Percentiles rank a stretch among this genome's conserved stretches.
Evolutionary conservation across 257 asterid genomes (phyloP).

Genomic region (Mentha longifolia): DNA sequence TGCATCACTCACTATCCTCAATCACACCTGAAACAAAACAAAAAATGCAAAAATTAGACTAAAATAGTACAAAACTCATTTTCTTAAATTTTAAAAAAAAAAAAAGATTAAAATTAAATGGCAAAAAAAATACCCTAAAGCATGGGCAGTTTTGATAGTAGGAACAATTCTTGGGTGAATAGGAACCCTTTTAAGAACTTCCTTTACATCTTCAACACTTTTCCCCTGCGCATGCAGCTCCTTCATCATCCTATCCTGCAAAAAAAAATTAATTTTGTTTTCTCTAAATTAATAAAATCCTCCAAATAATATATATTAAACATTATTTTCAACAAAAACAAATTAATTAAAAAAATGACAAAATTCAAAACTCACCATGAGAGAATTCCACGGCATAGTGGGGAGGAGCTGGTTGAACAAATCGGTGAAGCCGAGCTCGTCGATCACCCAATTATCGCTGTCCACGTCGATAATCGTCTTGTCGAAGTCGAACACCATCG

Average conservation of each 20-base stretch:
- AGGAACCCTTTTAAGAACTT: constrained; percentile 51
- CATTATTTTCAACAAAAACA: no score
- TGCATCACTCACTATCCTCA: constrained; percentile 92
- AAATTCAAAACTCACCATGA: constrained; percentile 41
- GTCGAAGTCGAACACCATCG: constrained; percentile 59
- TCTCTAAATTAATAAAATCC: constrained; percentile 6
- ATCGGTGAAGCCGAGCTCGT: constrained; percentile 56
- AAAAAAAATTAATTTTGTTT: no score
- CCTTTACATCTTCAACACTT: constrained; percentile 50
- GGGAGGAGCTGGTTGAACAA: constrained; percentile 56
- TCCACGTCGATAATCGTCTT: constrained; percentile 58
- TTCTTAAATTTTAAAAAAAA: not conserved
- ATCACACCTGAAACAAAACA: constrained; percentile 63
- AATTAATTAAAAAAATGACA: no score
- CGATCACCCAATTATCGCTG: constrained; percentile 67
- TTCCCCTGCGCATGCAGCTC: constrained; percentile 62
- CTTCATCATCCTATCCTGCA: constrained; percentile 67
- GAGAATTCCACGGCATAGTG: constrained; percentile 61
- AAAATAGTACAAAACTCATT: no score
- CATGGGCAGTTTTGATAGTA: constrained; percentile 57
- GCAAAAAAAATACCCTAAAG: constrained; percentile 55
- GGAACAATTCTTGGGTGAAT: constrained; percentile 56
- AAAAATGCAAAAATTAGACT: not conserved
- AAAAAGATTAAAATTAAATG: not conserved
- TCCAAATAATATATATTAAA: no score